These are phyloP conservation scores for Chlamydomonas reinhardtii DNA, from an alignment of 163 green algal species.

Conservation along the genomic window DNA sequence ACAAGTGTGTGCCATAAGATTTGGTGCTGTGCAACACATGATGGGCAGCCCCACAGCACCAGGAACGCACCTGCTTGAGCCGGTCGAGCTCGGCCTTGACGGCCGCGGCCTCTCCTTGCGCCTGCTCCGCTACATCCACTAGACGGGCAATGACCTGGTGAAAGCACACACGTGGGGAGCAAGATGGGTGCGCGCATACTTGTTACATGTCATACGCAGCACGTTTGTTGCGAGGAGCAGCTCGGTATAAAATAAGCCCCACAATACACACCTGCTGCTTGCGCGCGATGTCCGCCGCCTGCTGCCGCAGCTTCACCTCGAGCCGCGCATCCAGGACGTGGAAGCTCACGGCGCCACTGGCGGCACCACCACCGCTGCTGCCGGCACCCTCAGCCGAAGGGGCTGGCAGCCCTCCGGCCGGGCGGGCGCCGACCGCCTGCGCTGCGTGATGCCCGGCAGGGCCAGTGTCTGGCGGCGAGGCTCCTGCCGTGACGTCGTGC, in stretches of 20 bases:
- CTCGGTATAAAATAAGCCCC: too few relatives aligned
- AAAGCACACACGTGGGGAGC: too few relatives aligned
- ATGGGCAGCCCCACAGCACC: too few relatives aligned
- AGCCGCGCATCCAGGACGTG: constrained; percentile 45
- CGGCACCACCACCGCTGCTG: background rate
- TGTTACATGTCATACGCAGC: too few relatives aligned
- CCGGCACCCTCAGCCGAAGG: too few relatives aligned
- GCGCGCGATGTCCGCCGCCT: constrained; percentile 47
- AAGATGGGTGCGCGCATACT: too few relatives aligned
- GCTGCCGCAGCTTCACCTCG: constrained; percentile 40
- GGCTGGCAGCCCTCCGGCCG: too few relatives aligned
- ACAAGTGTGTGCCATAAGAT: too few relatives aligned
- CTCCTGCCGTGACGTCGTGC: background rate
- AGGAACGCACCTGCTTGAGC: constrained; percentile 22
- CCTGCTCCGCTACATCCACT: constrained; percentile 40
- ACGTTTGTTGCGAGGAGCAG: too few relatives aligned
- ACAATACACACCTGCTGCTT: constrained; percentile 42
- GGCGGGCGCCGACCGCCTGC: background rate
- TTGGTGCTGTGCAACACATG: too few relatives aligned
- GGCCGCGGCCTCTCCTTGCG: constrained; percentile 17
- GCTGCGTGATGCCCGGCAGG: background rate
- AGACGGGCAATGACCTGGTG: constrained; percentile 41
- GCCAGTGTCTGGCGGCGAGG: background rate
- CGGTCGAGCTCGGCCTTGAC: background rate
- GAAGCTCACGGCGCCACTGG: background rate